phyloP scores from a whole-genome alignment of 1,284 basidiomycete species.

The Puccinia novopanici region DNA sequence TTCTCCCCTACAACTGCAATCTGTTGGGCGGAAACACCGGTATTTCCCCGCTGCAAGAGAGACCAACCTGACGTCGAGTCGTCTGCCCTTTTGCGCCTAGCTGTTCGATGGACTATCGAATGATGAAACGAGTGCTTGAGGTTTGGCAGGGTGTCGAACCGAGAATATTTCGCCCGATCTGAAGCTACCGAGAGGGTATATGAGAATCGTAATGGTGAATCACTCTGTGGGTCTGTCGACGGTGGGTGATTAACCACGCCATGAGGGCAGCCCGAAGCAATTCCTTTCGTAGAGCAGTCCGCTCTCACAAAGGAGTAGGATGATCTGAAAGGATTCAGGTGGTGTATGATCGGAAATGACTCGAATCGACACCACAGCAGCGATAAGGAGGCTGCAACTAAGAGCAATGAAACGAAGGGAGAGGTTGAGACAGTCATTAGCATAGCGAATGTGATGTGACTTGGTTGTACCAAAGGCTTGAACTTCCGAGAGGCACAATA shows the following conservation, averaged over 20 bases:
- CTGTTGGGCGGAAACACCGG: slow-evolving; percentile 42
- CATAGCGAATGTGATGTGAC: slow-evolving; percentile 7
- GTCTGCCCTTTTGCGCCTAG: background rate
- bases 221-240: background rate
- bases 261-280: background rate
- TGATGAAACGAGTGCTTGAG: no score
- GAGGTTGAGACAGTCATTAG: background rate
- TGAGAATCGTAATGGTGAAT: background rate
- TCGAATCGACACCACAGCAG: background rate
- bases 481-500: background rate
- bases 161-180: background rate
- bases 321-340: background rate
- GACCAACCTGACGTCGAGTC: background rate
- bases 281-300: background rate
- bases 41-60: background rate
- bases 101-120: background rate
- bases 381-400: background rate
- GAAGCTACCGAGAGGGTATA: background rate
- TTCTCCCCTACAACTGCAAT: slow-evolving; percentile 26
- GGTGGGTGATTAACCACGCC: background rate
- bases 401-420: slow-evolving; percentile 13
- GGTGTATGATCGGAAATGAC: background rate
- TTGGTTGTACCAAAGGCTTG: background rate
- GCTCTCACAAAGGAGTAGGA: background rate
- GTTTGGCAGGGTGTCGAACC: background rate